Conservation (phyloP, 306 rosid genomes). For the Fagus sylvatica region DNA sequence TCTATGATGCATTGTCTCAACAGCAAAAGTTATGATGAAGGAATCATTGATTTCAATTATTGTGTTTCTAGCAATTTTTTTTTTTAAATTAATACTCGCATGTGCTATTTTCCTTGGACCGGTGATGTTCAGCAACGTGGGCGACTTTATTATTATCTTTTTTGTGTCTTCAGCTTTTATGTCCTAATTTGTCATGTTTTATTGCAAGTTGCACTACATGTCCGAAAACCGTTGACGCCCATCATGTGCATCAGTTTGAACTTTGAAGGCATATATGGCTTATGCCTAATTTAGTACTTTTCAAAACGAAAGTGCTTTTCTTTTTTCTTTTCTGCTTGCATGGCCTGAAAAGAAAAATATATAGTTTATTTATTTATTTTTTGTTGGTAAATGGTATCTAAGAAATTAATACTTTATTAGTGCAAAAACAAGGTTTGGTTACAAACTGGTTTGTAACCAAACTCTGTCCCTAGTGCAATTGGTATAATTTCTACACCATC, state of each 20-base stretch:
- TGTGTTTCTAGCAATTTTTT: not conserved
- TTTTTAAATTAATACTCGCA: not conserved
- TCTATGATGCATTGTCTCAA: slow-evolving; percentile 3
- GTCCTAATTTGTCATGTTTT: not conserved
- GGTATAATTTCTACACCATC: no score
- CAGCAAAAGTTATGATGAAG: slow-evolving; percentile 11
- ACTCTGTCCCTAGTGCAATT: no score
- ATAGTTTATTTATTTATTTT: no score
- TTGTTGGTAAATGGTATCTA: not conserved
- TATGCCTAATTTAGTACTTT: not conserved
- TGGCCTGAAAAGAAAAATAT: not conserved
- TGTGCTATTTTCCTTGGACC: slow-evolving; percentile 16
- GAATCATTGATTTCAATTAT: slow-evolving; percentile 23
- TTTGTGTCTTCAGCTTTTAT: not conserved
- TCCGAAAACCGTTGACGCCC: no score
- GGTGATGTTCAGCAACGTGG: not conserved
- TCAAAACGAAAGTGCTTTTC: not conserved
- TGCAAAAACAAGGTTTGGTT: no score
- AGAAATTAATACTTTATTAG: no score
- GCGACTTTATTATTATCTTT: not conserved
- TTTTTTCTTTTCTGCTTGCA: not conserved
- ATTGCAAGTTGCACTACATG: no score
- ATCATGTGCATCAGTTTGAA: no score
- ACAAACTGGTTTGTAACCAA: no score
- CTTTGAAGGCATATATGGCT: no score